Base-by-base conservation (phyloP, 2,329 filamentous ascomycete species). In the Colletotrichum caudatum region DNA sequence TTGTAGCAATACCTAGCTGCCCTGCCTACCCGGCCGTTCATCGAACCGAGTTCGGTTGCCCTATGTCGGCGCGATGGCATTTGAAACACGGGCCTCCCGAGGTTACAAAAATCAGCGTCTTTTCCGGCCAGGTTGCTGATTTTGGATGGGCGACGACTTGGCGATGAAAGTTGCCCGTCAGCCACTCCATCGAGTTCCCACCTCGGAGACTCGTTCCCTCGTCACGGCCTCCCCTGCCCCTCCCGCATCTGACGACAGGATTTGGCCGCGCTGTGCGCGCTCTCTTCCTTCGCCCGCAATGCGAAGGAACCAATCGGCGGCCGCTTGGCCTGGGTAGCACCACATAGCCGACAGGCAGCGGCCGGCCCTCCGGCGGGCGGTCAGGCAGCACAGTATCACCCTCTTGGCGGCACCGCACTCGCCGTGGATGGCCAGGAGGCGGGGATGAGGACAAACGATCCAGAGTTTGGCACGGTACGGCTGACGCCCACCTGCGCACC, bases 351-450 rank as follows among this genome's bases (percentile, higher is more conserved):
- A 64, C 59, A 37, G 23, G 50, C 6, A 37, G 54, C 69, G 46
- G 69, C 54, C 53, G 53, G 69, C 48, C 59, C 59, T 23, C 60
- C 65, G 60, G 59, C 60, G 39, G 48, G 60, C 65, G 65, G 69
- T 23, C 44, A 60, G 41, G 46, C 69, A 65, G 69, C 65, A 71
- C 33, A 41, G 35, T 12, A 29, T 26, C 54, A 48, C 37, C 35
- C 48, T 48, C 59, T 69, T 69, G 68, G 68, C 44, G 53, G 29
- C 23, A 58, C 64, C 64, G 69, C 69, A 62, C 23, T 46, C 44
- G 39, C 56, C 16, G 56, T 37, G 26, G 35, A 18, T 29, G 46
- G 29, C 37, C 48, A 69, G 29, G 26, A 26, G 35, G 37, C 63
- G 50, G 67, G 53, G 60, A 37, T 7, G 53, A 23, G 20, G 20